Evolutionary conservation across 108 stramenopile species (phyloP).

Genomic region (Discostella stelligeroides): DNA sequence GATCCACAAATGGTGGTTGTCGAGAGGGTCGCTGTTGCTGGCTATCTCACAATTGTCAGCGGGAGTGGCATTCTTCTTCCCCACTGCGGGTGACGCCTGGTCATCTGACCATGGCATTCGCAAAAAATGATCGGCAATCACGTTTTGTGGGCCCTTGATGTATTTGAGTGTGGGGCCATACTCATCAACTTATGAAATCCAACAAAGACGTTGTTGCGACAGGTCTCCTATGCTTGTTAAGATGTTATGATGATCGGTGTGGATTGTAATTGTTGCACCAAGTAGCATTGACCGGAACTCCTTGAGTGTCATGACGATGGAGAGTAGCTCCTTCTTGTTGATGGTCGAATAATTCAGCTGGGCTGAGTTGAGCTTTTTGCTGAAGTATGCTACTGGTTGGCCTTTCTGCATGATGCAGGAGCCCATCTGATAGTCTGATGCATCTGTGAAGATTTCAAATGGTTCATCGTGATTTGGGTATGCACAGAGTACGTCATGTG

Average conservation of each 20-base stretch:
- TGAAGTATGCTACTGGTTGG: constrained; percentile 49
- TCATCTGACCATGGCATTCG: not conserved
- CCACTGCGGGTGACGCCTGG: not conserved
- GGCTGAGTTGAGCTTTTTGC: constrained; percentile 39
- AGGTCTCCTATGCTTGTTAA: not conserved
- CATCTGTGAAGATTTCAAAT: constrained; percentile 58
- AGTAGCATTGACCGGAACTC: constrained; percentile 47
- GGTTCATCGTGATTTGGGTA: constrained; percentile 51
- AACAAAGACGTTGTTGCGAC: constrained; percentile 38
- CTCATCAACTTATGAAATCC: constrained; percentile 44
- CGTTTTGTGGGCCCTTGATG: constrained; percentile 12
- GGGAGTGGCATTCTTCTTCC: not conserved
- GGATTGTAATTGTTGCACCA: not conserved
- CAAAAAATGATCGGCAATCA: constrained; percentile 7
- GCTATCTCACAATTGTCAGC: not conserved
- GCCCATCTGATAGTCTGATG: constrained; percentile 49
- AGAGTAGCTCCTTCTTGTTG: constrained; percentile 54
- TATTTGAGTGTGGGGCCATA: constrained; percentile 27
- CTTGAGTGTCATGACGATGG: constrained; percentile 41
- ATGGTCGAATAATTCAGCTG: constrained; percentile 48
- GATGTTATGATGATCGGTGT: constrained; percentile 5
- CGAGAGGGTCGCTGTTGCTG: not conserved
- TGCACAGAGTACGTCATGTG: constrained; percentile 29
- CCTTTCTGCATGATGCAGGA: constrained; percentile 46
- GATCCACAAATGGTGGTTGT: not conserved